Base-by-base conservation (phyloP, 768 basidiomycete genomes). In the Phaeotremella fagi region DNA sequence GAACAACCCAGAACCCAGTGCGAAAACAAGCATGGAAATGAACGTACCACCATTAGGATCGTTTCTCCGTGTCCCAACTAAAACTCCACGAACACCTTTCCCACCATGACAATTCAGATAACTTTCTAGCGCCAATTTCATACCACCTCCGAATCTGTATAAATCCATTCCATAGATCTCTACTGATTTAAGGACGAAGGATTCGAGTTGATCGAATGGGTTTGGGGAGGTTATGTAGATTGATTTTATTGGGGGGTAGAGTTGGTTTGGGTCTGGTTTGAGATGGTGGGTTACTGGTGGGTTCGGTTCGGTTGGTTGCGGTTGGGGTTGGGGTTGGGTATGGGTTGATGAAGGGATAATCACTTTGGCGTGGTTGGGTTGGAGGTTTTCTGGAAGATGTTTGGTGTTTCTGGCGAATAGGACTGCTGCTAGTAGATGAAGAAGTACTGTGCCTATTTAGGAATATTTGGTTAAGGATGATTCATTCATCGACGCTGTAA, bases 21-120 rank as follows among this genome's bases (percentile, higher is more conserved):
- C n/a, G n/a, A n/a, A n/a, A n/a, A n/a, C n/a, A n/a, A n/a, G n/a
- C 31, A 33, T 18, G 16, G 44, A 20, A 52, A n/a, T 20, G n/a
- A 2, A 77, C 84, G 70, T 63, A 91, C 94, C 87, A 71, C 94
- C 91, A 74, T 97, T 90, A 6, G 95, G 95, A 76, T 99, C 95
- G 7, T 82, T 80, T 59, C 88, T 77, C 54, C 95, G 78, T 3
- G 90, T 97, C 3, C 95, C 95, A 38, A 99, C 82, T 16, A 99
- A 72, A 20, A 97, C 87, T 2, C 87, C 90, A 41, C 80, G 80
- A 45, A 92, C 82, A 16, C 82, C 75, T 38, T 57, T 53, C 9
- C 68, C 65, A 22, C 60, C 63, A 25, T 33, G 52, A 51, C 74
- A 76, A 22, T 76, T 76, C 72, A 90, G 84, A 79, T 91, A 95